Percentiles rank a stretch among this genome's conserved stretches.
These are phyloP conservation scores for Amphirosellinia nigrospora DNA, from an alignment of 495 filamentous ascomycete species.

Conservation along the genomic window DNA sequence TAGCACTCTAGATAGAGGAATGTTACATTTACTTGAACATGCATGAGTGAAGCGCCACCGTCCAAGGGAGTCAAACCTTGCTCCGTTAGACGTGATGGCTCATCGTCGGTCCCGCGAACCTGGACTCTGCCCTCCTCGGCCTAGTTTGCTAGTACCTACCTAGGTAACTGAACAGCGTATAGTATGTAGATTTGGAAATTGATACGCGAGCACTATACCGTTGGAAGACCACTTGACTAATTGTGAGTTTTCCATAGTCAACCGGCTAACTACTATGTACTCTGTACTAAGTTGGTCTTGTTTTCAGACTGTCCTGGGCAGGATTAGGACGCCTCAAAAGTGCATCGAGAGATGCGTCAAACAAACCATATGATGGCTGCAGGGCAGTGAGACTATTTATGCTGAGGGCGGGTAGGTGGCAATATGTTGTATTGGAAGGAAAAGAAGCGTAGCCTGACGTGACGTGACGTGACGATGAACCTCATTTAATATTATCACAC, in stretches of 20 bases:
- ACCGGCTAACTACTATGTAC: neutral
- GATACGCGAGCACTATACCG: neutral
- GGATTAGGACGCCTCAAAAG: neutral
- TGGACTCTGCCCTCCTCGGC: neutral
- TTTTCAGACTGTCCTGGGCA: neutral
- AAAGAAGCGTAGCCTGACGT: slow-evolving; percentile 6
- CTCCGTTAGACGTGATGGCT: neutral
- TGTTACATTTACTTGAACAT: slow-evolving; percentile 1
- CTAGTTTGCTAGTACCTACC: neutral
- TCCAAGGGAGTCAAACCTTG: neutral
- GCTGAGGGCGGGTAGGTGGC: slow-evolving; percentile 7
- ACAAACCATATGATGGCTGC: neutral
- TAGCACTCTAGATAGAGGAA: neutral
- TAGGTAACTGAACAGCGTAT: neutral
- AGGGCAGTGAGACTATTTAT: slow-evolving; percentile 21
- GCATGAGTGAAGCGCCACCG: slow-evolving; percentile 5
- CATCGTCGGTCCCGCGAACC: slow-evolving; percentile 1
- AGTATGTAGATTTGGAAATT: neutral
- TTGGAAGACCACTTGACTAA: neutral
- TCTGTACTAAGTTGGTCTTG: neutral
- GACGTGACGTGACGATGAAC: slow-evolving; percentile 3
- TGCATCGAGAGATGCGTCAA: neutral
- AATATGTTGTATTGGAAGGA: slow-evolving; percentile 9
- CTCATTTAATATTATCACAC: neutral
- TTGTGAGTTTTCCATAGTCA: neutral